phyloP scores from a whole-genome alignment of 108 stramenopile species.

The Cyclotella cryptica region DNA sequence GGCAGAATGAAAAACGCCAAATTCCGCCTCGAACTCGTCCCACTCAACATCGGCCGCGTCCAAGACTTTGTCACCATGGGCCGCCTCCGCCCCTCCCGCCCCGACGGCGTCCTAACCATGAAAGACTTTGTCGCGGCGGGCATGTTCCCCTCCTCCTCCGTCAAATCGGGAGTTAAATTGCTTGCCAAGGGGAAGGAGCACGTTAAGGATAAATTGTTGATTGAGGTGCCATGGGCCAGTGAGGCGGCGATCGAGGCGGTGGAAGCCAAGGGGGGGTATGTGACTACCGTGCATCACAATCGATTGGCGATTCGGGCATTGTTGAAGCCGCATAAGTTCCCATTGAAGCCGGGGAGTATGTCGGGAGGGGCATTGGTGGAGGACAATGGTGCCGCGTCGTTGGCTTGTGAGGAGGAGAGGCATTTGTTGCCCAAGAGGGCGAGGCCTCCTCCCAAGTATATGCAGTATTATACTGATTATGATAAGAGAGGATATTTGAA shows the following conservation, averaged over 20 bases:
- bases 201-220: constrained; percentile 70
- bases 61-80: constrained; percentile 96
- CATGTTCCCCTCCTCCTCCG: constrained; percentile 68
- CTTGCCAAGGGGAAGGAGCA: constrained; percentile 73
- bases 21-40: constrained; percentile 74
- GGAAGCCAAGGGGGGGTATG: constrained; percentile 92
- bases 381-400: constrained; percentile 3
- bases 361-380: neutral
- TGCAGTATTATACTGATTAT: constrained; percentile 94
- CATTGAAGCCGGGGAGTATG: constrained; percentile 37
- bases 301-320: constrained; percentile 88
- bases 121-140: constrained; percentile 92
- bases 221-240: constrained; percentile 93
- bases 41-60: constrained; percentile 84
- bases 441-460: constrained; percentile 92
- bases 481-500: constrained; percentile 95
- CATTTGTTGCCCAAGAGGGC: constrained; percentile 85
- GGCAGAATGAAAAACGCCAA: constrained; percentile 93
- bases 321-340: constrained; percentile 95
- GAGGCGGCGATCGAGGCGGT: constrained; percentile 89
- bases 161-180: constrained; percentile 92
- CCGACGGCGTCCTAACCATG: constrained; percentile 82
- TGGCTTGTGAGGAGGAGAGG: constrained; percentile 19
- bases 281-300: constrained; percentile 98
- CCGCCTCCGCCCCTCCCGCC: constrained; percentile 67